These are phyloP conservation scores for Penicillium crystallinum DNA, from an alignment of 495 filamentous ascomycete species.

Conservation along the genomic window DNA sequence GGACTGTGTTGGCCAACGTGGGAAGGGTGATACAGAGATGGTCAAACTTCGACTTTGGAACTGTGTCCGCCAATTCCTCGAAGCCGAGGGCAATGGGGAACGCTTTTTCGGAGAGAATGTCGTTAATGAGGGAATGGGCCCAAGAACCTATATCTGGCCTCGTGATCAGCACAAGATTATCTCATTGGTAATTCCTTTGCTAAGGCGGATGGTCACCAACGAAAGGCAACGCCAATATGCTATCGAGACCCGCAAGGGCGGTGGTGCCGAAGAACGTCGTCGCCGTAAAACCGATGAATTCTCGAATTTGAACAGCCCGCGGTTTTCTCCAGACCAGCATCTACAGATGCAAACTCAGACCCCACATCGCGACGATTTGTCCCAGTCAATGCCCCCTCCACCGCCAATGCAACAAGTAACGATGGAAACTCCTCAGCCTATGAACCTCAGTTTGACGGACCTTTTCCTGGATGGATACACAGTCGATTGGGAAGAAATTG, in stretches of 20 bases:
- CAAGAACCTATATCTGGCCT: conserved; percentile 51
- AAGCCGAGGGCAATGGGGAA: conserved; percentile 50
- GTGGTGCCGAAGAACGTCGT: conserved; percentile 36
- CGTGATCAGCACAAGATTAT: conserved; percentile 53
- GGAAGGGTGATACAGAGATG: conserved; percentile 56
- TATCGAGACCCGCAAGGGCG: conserved; percentile 51
- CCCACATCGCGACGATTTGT: conserved; percentile 23
- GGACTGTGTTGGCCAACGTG: conserved; percentile 55
- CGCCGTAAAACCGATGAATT: conserved; percentile 41
- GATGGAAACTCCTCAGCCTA: conserved; percentile 14
- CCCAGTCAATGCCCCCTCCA: conserved; percentile 22
- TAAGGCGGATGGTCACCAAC: conserved; percentile 61
- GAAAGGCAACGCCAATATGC: conserved; percentile 60
- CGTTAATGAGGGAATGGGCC: conserved; percentile 37
- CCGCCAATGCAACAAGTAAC: conserved; percentile 13
- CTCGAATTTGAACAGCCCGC: conserved; percentile 24
- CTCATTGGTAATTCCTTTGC: conserved; percentile 50
- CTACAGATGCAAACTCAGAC: conserved; percentile 31
- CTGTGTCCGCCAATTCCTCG: conserved; percentile 54
- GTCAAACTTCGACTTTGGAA: conserved; percentile 57
- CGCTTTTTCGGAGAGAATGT: conserved; percentile 51
- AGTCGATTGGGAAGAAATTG: conserved; percentile 35
- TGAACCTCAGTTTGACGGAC: conserved; percentile 31
- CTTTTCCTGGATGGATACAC: conserved; percentile 38
- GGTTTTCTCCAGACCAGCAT: conserved; percentile 30